Evolutionary conservation across 768 basidiomycete species (phyloP), one percentile per base, ranked within the genome.

Genomic region (Coprinellus aureogranulatus): DNA sequence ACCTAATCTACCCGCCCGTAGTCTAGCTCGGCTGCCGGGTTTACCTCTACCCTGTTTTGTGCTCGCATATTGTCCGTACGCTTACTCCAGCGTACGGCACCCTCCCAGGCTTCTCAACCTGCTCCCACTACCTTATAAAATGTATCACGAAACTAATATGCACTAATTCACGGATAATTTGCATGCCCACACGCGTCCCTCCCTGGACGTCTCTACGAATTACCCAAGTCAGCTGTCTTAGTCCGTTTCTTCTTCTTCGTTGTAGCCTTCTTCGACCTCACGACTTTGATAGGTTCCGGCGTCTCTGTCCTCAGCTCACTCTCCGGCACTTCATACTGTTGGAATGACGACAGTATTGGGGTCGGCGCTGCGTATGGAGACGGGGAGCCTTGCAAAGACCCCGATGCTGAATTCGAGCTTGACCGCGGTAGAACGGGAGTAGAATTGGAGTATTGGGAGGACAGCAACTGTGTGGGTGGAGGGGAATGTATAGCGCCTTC

Each of bases 281-380:
- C 82, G 46, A 92, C 90, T 65, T 86, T 89, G 68, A 92, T 90
- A 1, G 89, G 83, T 42, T 90, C 86, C 16, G 82, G 82, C 0
- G 85, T 78, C 39, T 78, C 78, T 23, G 83, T 72, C 25, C 77
- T 70, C 72, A 59, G 70, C 28, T 81, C 82, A 26, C 49, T 53
- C 2, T 75, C 78, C 1, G 75, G 67, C 3, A 77, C 75, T 47
- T 86, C 84, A 61, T 88, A 88, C 25, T 77, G 75, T 4, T 77
- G 80, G 65, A 86, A 83, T 31, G 73, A 69, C 1, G 71, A 68
- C 50, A 74, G 62, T 2, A 50, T 71, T 68, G 25, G 77, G 34
- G 48, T 26, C 18, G n/a, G n/a, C n/a, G n/a, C n/a, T n/a, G 48
- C 26, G 41, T 49, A 30, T 3, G 48, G 48, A n/a, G 48, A 46